Conservation (phyloP, 129 eudicot genomes). For the Heracleum sosnowskyi region DNA sequence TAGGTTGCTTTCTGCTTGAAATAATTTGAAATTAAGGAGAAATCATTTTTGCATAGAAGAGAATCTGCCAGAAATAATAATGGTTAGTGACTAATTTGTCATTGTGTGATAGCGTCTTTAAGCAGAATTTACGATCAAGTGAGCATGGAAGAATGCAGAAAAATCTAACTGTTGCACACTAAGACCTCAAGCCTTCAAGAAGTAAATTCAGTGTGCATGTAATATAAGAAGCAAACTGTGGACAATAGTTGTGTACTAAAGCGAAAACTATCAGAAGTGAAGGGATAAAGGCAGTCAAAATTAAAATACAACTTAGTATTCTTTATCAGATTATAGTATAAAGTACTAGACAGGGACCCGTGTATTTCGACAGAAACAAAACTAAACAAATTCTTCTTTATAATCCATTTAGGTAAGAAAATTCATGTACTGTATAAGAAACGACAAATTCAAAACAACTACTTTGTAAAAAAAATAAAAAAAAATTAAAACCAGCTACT, state of each 20-base stretch:
- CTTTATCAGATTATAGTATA: background rate
- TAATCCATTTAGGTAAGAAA: background rate
- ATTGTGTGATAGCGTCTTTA: background rate
- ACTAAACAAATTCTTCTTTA: background rate
- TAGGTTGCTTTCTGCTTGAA: background rate
- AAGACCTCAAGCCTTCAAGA: background rate
- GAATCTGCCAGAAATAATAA: background rate
- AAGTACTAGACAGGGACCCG: background rate
- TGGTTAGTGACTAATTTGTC: background rate
- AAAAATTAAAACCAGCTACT: background rate
- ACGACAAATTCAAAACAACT: background rate
- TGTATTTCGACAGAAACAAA: background rate
- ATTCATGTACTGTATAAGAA: background rate
- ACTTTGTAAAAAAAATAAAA: too few relatives aligned
- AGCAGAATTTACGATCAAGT: background rate
- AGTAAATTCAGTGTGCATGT: background rate
- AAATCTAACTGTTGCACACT: background rate
- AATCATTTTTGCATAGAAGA: background rate
- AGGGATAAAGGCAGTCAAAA: background rate
- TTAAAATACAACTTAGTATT: background rate
- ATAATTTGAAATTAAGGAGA: too few relatives aligned
- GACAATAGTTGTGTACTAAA: background rate
- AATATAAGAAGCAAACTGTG: background rate
- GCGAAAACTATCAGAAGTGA: background rate
- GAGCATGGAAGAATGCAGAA: background rate